A percentile compares a stretch with the other conserved stretches of the same genome.
Evolutionary conservation across 805 yeast species (phyloP).

Genomic region (Zygosaccharomyces lentus): DNA sequence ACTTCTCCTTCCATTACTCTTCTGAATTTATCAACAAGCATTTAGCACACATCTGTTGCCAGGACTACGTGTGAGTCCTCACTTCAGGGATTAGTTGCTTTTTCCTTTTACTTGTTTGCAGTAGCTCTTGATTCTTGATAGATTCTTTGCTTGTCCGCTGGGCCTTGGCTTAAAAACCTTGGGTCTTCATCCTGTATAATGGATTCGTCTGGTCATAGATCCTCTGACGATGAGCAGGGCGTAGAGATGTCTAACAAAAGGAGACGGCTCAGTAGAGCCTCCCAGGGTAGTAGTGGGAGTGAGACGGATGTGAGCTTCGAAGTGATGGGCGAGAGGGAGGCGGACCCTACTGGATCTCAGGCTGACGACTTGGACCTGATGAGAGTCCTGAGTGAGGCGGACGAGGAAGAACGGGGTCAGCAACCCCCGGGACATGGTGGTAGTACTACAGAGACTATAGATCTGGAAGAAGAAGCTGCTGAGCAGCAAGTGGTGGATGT

Average conservation of each 20-base stretch:
- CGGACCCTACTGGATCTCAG: slow-evolving; percentile 5
- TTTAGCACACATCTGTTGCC: background rate
- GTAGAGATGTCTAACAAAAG: slow-evolving; percentile 7
- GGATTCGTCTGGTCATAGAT: background rate
- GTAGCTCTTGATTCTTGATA: background rate
- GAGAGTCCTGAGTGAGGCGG: slow-evolving; percentile 12
- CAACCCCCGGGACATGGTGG: slow-evolving; percentile 6
- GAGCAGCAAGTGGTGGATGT: slow-evolving; percentile 40
- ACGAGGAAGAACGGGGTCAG: slow-evolving; percentile 7
- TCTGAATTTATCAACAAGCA: background rate
- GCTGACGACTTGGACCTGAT: slow-evolving; percentile 14
- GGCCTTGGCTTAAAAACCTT: background rate
- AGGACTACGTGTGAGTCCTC: background rate
- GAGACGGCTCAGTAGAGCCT: slow-evolving; percentile 6
- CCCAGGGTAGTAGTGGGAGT: slow-evolving; percentile 6
- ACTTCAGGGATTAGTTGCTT: background rate
- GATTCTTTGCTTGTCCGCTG: background rate
- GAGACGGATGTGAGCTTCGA: slow-evolving; percentile 20
- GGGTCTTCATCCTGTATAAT: background rate
- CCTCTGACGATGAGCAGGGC: slow-evolving; percentile 1
- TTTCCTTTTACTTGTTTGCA: background rate
- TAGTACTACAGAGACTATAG: slow-evolving; percentile 11
- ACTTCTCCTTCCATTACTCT: background rate
- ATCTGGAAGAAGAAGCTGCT: slow-evolving; percentile 28
- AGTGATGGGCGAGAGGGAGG: slow-evolving; percentile 14